Base-by-base conservation (phyloP, 192 early-diverging fungal species). In the Funneliformis mosseae region DNA sequence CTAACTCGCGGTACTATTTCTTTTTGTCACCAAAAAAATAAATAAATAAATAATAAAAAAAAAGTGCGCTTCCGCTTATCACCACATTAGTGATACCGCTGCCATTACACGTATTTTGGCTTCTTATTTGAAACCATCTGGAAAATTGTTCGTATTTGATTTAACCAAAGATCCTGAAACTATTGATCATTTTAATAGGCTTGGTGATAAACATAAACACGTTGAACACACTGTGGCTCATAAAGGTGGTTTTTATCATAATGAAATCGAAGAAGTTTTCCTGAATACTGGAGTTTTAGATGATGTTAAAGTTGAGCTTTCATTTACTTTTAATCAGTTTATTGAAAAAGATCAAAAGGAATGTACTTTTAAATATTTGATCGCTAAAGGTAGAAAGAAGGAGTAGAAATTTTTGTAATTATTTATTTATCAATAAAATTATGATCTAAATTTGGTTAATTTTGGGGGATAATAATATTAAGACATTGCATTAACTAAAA, bases 61-160 rank as follows among this genome's bases (percentile, higher is more conserved):
- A 50, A 50, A 79, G 78, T 79, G 78, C 55, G 42, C 78, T 27
- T 79, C 78, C n/a, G 25, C 78, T 16, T 79, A 79, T 50, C 78
- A 79, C 21, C 78, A 79, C 25, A 12, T 79, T 16, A 18, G 28
- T 5, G 64, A 68, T 46, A 38, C 61, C 7, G 18, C 45, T 42
- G 5, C 64, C 16, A 67, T 48, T 9, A 60, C 78, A 12, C 12
- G n/a, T 23, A 38, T 70, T 11, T 18, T 79, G 14, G 66, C 78
- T 33, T 59, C 18, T 25, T 79, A 79, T 55, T 68, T 79, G 9
- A 79, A 79, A 60, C 78, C 66, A 1, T 45, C 28, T 55, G 78
- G 78, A 27, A 25, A 70, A 43, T 43, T 79, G 27, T 33, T 79
- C 41, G 78, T 79, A 18, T 21, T 79, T 2, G 78, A 79, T 79